These are phyloP conservation scores for Mucuna pruriens DNA, from an alignment of 306 rosid species.

Conservation along the genomic window DNA sequence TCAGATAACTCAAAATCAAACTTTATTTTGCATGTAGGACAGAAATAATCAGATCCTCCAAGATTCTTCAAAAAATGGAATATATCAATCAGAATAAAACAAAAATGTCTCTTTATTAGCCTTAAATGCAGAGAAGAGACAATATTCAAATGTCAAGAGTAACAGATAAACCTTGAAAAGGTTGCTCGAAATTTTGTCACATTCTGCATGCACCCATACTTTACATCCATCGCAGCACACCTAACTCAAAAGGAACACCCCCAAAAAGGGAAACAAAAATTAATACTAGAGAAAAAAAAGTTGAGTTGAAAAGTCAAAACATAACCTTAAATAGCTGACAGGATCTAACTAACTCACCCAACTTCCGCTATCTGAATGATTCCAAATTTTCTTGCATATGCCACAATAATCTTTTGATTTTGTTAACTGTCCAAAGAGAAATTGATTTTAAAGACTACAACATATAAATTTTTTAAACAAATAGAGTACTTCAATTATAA, in stretches of 20 bases:
- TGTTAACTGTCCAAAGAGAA: conserved; percentile 58
- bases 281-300: neutral
- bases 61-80: conserved; percentile 62
- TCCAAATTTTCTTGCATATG: conserved; percentile 93
- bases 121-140: conserved; percentile 24
- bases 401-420: conserved; percentile 89
- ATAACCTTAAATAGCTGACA: conserved; percentile 20
- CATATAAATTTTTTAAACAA: conserved; percentile 8
- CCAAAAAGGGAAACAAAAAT: neutral
- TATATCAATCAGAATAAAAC: conserved; percentile 42
- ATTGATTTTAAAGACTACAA: conserved; percentile 33
- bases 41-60: conserved; percentile 88
- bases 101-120: conserved; percentile 30
- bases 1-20: conserved; percentile 92
- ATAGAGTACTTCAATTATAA: conserved; percentile 28
- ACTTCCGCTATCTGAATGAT: conserved; percentile 87
- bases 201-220: conserved; percentile 97
- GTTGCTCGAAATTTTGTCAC: conserved; percentile 84
- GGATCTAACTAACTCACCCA: conserved; percentile 74
- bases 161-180: conserved; percentile 71
- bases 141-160: conserved; percentile 18
- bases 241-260: conserved; percentile 50
- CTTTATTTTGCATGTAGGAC: conserved; percentile 94
- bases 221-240: conserved; percentile 96
- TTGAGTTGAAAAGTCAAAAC: neutral